Evolutionary conservation across 106 monocot species (phyloP).

Genomic region (Apostasia shenzhenica): DNA sequence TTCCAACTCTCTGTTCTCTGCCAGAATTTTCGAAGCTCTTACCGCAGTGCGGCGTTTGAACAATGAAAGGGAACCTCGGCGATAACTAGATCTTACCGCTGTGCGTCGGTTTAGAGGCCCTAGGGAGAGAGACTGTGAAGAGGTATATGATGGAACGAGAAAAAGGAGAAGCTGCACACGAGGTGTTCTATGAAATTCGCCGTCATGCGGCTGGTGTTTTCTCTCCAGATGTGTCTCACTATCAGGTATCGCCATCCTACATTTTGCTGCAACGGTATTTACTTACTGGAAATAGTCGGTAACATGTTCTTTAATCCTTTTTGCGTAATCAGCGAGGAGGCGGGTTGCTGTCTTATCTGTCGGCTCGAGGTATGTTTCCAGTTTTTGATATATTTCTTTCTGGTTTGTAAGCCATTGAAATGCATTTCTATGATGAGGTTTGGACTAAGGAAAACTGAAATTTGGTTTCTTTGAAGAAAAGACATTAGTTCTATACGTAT

Average conservation of each 20-base stretch:
- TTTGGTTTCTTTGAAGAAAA: too few species aligned
- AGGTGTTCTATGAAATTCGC: slow-evolving; percentile 59
- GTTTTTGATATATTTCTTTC: background rate
- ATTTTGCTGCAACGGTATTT: background rate
- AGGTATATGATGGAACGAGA: slow-evolving; percentile 10
- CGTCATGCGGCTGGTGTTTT: slow-evolving; percentile 32
- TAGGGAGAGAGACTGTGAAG: background rate
- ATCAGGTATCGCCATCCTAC: slow-evolving; percentile 13
- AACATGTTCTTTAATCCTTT: background rate
- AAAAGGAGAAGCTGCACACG: slow-evolving; percentile 4
- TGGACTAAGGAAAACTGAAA: too few species aligned
- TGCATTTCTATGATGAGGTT: too few species aligned
- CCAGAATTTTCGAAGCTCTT: too few species aligned
- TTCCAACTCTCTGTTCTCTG: too few species aligned
- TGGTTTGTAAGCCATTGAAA: background rate
- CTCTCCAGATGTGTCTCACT: slow-evolving; percentile 13
- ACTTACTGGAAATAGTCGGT: background rate
- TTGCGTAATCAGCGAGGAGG: slow-evolving; percentile 9
- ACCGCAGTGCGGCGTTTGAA: too few species aligned
- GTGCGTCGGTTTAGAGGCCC: too few species aligned
- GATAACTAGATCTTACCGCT: too few species aligned
- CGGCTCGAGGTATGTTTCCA: slow-evolving; percentile 34
- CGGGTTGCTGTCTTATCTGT: slow-evolving; percentile 40
- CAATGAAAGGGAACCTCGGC: too few species aligned
- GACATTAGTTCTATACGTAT: too few species aligned